Base-by-base conservation (phyloP, 768 basidiomycete species). In the Russula compacta region DNA sequence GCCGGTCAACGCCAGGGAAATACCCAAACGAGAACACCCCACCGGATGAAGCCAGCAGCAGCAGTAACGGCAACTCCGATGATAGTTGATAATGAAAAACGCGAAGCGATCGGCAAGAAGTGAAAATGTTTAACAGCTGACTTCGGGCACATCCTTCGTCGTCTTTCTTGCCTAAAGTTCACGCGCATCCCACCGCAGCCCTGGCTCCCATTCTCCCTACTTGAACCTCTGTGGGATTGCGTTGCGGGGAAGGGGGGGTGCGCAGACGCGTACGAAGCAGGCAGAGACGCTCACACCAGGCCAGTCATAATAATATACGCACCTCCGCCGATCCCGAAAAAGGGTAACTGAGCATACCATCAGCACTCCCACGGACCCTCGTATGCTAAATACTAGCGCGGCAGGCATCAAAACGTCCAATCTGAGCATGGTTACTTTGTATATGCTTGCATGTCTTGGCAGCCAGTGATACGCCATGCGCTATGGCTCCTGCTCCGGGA, bases 61-160 rank as follows among this genome's bases (percentile, higher is more conserved):
- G n/a, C 15, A 17, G 14, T 14, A 17, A 49, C 36, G 56, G 46
- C 46, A 42, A 49, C 36, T 40, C 56, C 56, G 56, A 50, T 59
- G 52, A 53, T 42, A 51, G 29, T 17, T 43, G 49, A 58, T 51
- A 44, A 52, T 35, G 51, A 36, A 32, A 44, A 53, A 53, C 44
- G 53, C 21, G 49, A 19, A 53, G 44, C 59, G 59, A 60, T 60
- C 59, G 59, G 43, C 53, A 54, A 29, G 36, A 38, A n/a, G 51
- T 40, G 38, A 33, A 38, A 43, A 32, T 38, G 44, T 36, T 33
- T 53, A 53, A 44, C 51, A 59, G 51, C 58, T 59, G 58, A 59
- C 51, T 59, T 59, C 24, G 58, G 42, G 5, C 32, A 59, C 33
- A 15, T 36, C 46, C 32, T 56, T 46, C 46, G 35, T 35, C 12